Evolutionary conservation across 352 stramenopile species (phyloP), one percentile per base, ranked within the genome.

Genomic region (Halophytophthora batemanensis): DNA sequence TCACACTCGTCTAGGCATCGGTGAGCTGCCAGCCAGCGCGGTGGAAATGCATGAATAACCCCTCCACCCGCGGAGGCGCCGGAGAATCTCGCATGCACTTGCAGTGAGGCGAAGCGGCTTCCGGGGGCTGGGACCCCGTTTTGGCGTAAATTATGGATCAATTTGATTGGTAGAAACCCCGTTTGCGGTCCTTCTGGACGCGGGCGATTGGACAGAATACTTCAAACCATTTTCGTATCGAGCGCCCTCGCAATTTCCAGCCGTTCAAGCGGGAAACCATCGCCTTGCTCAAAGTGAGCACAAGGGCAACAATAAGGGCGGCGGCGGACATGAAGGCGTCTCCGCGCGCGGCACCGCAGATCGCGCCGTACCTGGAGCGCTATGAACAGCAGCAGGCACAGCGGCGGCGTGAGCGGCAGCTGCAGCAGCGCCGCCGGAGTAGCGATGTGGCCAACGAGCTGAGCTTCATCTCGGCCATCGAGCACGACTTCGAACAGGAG

Each of bases 331-430:
- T 73, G 63, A 37, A 64, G 63, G 64, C 60, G 53, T 34, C 52
- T 51, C 58, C 62, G 43, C 66, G 36, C 34, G 18, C 47, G 19
- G 18, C 12, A 0, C 31, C 49, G 21, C 56, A 50, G 29, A 71
- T 83, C 58, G 44, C 62, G 61, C 58, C 69, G 44, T 85, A 86
- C 51, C 50, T 79, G 31, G 56, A 69, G 55, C 66, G 66, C 29
- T 85, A 77, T 59, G 61, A 86, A 44, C 53, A 67, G 33, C 64
- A 81, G 66, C 75, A 81, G 60, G 47, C 53, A 23, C 66, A 82
- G 60, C 71, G 66, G 12, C 53, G 64, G 18, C 41, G 52, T 0
- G 34, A 66, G 14, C 65, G 59, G 14, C 54, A 64, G 15, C 52
- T 53, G 3, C 36, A 50, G 38, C 38, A 55, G 59, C 51, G 44